These are phyloP conservation scores for Aspergillus panamensis DNA, from an alignment of 495 filamentous ascomycete species.

Conservation along the genomic window DNA sequence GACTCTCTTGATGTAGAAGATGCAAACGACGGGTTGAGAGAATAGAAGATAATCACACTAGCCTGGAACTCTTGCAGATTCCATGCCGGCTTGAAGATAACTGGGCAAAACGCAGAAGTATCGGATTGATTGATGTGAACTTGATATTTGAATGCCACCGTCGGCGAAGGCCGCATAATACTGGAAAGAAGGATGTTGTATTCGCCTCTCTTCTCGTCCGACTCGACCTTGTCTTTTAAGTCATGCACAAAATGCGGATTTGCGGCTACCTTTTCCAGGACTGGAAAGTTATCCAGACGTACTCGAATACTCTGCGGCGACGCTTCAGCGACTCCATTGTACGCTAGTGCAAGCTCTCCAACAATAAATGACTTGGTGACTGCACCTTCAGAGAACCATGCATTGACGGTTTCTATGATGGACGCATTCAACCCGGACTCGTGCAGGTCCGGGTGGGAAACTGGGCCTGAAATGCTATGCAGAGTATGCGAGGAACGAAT, in stretches of 20 bases:
- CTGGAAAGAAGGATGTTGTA: conserved; percentile 71
- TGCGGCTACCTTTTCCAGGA: conserved; percentile 91
- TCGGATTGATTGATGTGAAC: conserved; percentile 69
- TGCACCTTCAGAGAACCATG: conserved; percentile 71
- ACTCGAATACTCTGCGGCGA: conserved; percentile 57
- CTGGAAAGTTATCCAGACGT: conserved; percentile 82
- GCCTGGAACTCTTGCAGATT: conserved; percentile 77
- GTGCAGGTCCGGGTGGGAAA: conserved; percentile 79
- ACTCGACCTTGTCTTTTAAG: conserved; percentile 30
- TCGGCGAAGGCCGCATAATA: conserved; percentile 60
- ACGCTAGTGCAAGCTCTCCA: conserved; percentile 87
- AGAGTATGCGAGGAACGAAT: conserved; percentile 83
- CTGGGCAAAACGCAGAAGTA: conserved; percentile 64
- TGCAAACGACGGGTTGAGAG: conserved; percentile 70
- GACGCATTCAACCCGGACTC: conserved; percentile 83
- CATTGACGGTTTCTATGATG: conserved; percentile 85
- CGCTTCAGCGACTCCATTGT: conserved; percentile 59
- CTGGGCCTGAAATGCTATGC: conserved; percentile 54
- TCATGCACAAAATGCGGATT: conserved; percentile 86
- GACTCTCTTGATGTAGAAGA: conserved; percentile 37
- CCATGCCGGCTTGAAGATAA: conserved; percentile 78
- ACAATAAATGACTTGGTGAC: conserved; percentile 70
- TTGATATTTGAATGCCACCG: conserved; percentile 92
- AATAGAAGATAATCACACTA: conserved; percentile 79
- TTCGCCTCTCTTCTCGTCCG: conserved; percentile 67